Base-by-base conservation (phyloP, 257 asterid genomes). In the Lavandula angustifolia region DNA sequence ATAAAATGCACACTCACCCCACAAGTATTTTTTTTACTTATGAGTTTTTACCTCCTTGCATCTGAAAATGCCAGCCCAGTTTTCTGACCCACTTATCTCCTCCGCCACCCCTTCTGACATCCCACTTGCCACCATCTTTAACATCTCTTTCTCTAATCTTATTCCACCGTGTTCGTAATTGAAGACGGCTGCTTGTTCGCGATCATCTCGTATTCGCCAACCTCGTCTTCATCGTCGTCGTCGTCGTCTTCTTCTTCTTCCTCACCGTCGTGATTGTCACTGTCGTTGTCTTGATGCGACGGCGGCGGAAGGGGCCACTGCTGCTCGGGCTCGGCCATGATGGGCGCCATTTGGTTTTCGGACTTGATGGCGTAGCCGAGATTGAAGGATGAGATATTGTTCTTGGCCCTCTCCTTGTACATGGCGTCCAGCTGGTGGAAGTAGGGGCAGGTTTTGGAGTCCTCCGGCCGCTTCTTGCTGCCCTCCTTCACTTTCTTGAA, bases 401-500 rank as follows among this genome's bases (percentile, higher is more conserved):
- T 62, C 53, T 79, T 76, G 33, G 81, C 83, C 75, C 67, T 82
- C 51, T 87, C 91, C 29, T 51, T 85, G 88, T 90, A 90, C 35
- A 94, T 73, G 14, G 90, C 95, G 1, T 92, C 97, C 2, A 94
- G 97, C 73, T 79, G 85, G 63, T 89, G 84, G 62, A 87, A 92
- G 49, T 92, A 92, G 0, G 99, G 99, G 63, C 99, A 92, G 0
- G 99, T 92, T 16, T 89, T 92, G 9, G 97, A 81, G 57, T 92
- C 97, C 33, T 92, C 87, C 7, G 92, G 88, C 43, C 99, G 63
- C 50, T 74, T 92, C 71, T 84, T 87, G 78, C 74, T 92, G 71
- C 95, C 84, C 29, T 89, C 97, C 41, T 92, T 92, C 46, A 92
- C 96, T n/a, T 92, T 92, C 80, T 92, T 92, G 87, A 76, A 92